Percentiles rank a stretch among this genome's conserved stretches.
These are phyloP conservation scores for Pugionium cornutum DNA, from an alignment of 345 rosid species.

Conservation along the genomic window DNA sequence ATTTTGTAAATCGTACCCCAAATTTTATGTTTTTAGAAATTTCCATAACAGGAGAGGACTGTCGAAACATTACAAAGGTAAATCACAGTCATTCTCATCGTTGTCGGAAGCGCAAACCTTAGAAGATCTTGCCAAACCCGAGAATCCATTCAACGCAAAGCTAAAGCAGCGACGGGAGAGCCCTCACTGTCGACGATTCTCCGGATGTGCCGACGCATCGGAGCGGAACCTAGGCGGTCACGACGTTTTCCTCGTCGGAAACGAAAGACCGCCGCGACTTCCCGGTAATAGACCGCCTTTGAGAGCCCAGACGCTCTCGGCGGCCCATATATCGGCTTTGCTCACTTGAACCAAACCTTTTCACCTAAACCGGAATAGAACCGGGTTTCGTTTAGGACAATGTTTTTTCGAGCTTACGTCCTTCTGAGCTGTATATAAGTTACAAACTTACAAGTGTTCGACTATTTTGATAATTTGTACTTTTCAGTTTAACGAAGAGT, in stretches of 20 bases:
- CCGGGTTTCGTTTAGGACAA: constrained; percentile 18
- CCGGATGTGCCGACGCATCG: neutral
- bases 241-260: constrained; percentile 24
- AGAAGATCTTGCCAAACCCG: constrained; percentile 46
- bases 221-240: constrained; percentile 24
- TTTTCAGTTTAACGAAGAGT: no score
- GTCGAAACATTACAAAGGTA: constrained; percentile 48
- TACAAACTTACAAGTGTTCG: no score
- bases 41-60: constrained; percentile 41
- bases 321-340: constrained; percentile 39
- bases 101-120: constrained; percentile 31
- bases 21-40: neutral
- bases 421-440: neutral
- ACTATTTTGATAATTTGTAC: no score
- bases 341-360: constrained; percentile 16
- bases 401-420: constrained; percentile 19
- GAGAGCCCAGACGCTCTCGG: constrained; percentile 41
- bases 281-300: constrained; percentile 30
- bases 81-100: constrained; percentile 48
- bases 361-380: constrained; percentile 19
- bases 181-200: constrained; percentile 23
- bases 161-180: constrained; percentile 40
- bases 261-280: constrained; percentile 32
- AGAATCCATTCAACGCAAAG: constrained; percentile 44
- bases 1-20: neutral